Evolutionary conservation across 345 rosid genomes (phyloP), one percentile per base, ranked within the genome.

Genomic region (Rhizophora mangle): DNA sequence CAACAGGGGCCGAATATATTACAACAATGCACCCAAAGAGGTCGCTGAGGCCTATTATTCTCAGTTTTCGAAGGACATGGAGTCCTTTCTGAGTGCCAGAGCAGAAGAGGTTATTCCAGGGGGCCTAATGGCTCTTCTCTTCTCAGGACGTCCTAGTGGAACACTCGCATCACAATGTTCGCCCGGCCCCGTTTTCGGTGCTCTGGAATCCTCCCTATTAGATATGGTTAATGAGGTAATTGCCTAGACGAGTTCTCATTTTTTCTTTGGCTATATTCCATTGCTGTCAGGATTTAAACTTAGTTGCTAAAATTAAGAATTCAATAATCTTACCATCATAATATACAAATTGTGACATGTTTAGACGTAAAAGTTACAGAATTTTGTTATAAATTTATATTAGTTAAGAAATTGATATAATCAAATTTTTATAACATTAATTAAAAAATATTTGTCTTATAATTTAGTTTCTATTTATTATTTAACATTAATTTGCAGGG

Each of bases 171-270:
- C 60, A 2, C 26, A 66, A 8, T 8, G 5, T 3, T 65, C 71
- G 5, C 31, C 61, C 6, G 61, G 62, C n/a, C 71, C 52, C 0
- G 0, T 59, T 9, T 6, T 65, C 0, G 29, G 19, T 11, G 37
- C 52, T 2, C 2, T 65, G 53, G 76, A 73, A 52, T 65, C 62
- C 2, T 59, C 67, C 46, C 76, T 73, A 2, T 0, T 60, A 19
- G 76, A 72, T 43, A 65, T 66, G 76, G 65, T 53, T 19, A 37
- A 66, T 36, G 70, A 65, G 76, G 76, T 72, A 51, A 15, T 34
- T 20, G 15, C 8, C 1, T 8, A 27, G 11, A 55, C 27, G 16
- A 55, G 27, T 43, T 43, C 31, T 39, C 2, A 2, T 43, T 43
- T 13, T 11, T 3, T 3, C 1, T 11, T 43, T 43, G 15, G 16